Percentiles rank a stretch among this genome's conserved stretches.
Evolutionary conservation across 2,329 filamentous ascomycete genomes (phyloP).

Genomic region (Neocatenulostroma microsporum): DNA sequence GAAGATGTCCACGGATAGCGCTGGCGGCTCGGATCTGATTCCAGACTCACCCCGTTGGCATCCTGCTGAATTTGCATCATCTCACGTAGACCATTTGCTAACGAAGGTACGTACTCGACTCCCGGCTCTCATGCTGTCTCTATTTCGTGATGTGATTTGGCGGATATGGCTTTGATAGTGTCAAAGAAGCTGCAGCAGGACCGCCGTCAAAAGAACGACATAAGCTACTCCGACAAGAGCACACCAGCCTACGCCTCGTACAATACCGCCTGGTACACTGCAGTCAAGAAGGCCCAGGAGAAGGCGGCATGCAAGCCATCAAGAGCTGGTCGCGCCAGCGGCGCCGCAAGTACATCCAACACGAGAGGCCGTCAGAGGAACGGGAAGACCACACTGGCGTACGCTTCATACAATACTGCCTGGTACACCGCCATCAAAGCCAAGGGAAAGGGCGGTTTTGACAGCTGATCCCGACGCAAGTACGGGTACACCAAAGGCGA

Average conservation of each 20-base stretch:
- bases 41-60: too few species aligned
- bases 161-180: too few species aligned
- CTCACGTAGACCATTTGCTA: too few species aligned
- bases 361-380: too few species aligned
- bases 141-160: too few species aligned
- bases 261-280: slow-evolving; percentile 59
- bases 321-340: slow-evolving; percentile 53
- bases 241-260: slow-evolving; percentile 55
- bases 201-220: slow-evolving; percentile 44
- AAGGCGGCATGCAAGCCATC: slow-evolving; percentile 44
- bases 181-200: slow-evolving; percentile 51
- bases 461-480: slow-evolving; percentile 51
- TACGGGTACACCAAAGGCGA: slow-evolving; percentile 52
- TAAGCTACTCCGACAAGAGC: too few species aligned
- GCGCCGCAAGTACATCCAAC: slow-evolving; percentile 50
- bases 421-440: slow-evolving; percentile 53
- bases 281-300: slow-evolving; percentile 43
- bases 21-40: too few species aligned
- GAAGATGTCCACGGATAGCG: too few species aligned
- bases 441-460: slow-evolving; percentile 44
- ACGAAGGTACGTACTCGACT: too few species aligned
- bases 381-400: too few species aligned
- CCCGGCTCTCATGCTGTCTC: too few species aligned
- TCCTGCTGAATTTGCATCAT: too few species aligned
- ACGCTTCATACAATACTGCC: slow-evolving; percentile 56